Percentiles rank a stretch among this genome's conserved stretches.
These are phyloP conservation scores for Fusarium armeniacum DNA, from an alignment of 2,329 filamentous ascomycete genomes.

Conservation along the genomic window DNA sequence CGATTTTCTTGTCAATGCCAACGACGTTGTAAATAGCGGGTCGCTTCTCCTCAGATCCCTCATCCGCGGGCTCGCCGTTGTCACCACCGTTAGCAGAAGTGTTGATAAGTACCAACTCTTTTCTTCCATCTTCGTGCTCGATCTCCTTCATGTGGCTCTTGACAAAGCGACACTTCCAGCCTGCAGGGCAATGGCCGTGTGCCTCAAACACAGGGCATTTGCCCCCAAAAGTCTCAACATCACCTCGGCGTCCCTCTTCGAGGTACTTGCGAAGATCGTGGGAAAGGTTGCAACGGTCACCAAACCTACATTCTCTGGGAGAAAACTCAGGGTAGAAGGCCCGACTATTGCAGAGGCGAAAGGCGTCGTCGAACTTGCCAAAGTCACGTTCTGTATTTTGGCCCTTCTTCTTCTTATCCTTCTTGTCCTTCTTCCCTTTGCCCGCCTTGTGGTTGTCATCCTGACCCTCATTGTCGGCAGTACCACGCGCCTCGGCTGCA, in stretches of 20 bases:
- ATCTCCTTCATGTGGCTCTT: slow-evolving; percentile 88
- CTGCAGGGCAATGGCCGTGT: slow-evolving; percentile 81
- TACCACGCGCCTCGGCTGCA: slow-evolving; percentile 62
- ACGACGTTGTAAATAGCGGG: slow-evolving; percentile 83
- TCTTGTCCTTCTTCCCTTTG: slow-evolving; percentile 58
- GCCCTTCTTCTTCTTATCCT: slow-evolving; percentile 65
- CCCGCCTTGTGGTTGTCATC: slow-evolving; percentile 69
- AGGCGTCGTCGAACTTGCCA: slow-evolving; percentile 81
- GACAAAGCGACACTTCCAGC: slow-evolving; percentile 96
- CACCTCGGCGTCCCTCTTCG: slow-evolving; percentile 81
- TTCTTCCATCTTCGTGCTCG: slow-evolving; percentile 81
- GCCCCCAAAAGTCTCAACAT: slow-evolving; percentile 81
- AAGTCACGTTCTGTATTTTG: slow-evolving; percentile 90
- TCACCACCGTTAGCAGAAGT: slow-evolving; percentile 48
- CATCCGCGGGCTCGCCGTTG: slow-evolving; percentile 53
- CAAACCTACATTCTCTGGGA: slow-evolving; percentile 80
- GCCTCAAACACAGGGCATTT: slow-evolving; percentile 85
- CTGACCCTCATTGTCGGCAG: slow-evolving; percentile 57
- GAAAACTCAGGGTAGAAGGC: slow-evolving; percentile 84
- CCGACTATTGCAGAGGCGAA: slow-evolving; percentile 82
- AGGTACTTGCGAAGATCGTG: slow-evolving; percentile 92
- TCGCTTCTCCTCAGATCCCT: slow-evolving; percentile 65
- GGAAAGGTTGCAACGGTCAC: slow-evolving; percentile 82
- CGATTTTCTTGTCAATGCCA: slow-evolving; percentile 76
- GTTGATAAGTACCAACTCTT: slow-evolving; percentile 79